A percentile compares a stretch with the other conserved stretches of the same genome.
Evolutionary conservation across 768 basidiomycete species (phyloP).

Genomic region (Lentinula raphanica): DNA sequence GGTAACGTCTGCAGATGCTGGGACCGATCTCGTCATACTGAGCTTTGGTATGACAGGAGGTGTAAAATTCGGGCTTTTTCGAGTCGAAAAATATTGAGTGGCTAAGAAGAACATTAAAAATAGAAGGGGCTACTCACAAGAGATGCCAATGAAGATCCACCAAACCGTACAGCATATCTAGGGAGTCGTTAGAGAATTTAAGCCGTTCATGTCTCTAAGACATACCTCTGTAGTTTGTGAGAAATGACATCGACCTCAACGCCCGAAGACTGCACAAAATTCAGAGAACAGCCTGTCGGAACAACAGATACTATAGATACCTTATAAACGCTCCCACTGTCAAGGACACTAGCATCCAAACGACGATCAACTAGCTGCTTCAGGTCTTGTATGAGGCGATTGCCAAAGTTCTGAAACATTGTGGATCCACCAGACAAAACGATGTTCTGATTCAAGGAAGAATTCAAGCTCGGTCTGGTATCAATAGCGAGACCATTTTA

Average conservation of each 20-base stretch:
- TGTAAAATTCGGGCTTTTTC: constrained; percentile 87
- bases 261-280: constrained; percentile 69
- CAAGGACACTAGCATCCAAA: constrained; percentile 68
- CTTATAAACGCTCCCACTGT: constrained; percentile 71
- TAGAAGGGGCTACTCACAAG: constrained; percentile 49
- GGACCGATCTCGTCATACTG: constrained; percentile 94
- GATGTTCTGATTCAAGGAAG: constrained; percentile 65
- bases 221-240: constrained; percentile 91
- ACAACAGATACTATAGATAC: constrained; percentile 37
- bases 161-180: constrained; percentile 96
- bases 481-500: constrained; percentile 19
- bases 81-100: constrained; percentile 5
- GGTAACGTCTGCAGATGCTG: constrained; percentile 87
- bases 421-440: constrained; percentile 96
- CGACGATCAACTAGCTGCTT: constrained; percentile 91
- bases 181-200: constrained; percentile 1
- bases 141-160: constrained; percentile 90
- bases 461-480: not conserved
- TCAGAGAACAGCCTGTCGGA: not conserved
- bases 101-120: no score
- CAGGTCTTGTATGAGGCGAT: constrained; percentile 90
- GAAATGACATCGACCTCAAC: constrained; percentile 98
- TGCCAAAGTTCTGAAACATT: constrained; percentile 99
- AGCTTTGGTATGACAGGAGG: constrained; percentile 88
- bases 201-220: constrained; percentile 10